Evolutionary conservation across 1,139 yeast genomes (phyloP), one percentile per base, ranked within the genome.

Genomic region (Hemisphaericaspora subhashii): DNA sequence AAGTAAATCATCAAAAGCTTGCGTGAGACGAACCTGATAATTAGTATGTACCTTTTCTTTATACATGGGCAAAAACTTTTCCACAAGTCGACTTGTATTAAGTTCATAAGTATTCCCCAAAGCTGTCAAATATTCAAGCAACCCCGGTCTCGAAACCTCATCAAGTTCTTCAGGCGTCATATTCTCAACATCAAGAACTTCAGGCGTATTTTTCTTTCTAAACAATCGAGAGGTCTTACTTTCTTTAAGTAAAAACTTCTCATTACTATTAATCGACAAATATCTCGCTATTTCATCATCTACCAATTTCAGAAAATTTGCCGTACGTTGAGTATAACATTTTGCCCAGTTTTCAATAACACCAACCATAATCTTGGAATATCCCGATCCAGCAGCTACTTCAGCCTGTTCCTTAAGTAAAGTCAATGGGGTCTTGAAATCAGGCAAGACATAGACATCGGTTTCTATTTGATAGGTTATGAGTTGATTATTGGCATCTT

Each of bases 401-500:
- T 86, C 95, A n/a, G 89, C 84, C 58, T 89, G 96, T 56, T 88
- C 96, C 24, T 85, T 83, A 44, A 89, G 79, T 82, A 89, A 86
- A 37, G 86, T 79, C 57, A 87, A 81, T 0, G 76, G 67, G 2
- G 69, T 68, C 44, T 66, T 70, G 53, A 71, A 71, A 46, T 71
- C 76, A 4, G 77, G 77, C 40, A 72, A 58, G 36, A 88, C 87
- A 40, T 80, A 84, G 17, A 83, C 86, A 11, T 87, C 83, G 12
- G 84, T 81, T 47, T 81, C 82, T 41, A 87, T 66, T 25, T 83
- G 86, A 29, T 79, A 64, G 34, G 69, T 62, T n/a, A 81, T 74
- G 30, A 83, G 79, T 16, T 82, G 77, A 50, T 85, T 88, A 35
- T 54, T 53, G 6, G 55, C 62, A 49, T 68, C 74, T 32, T 64